Percentiles rank a stretch among this genome's conserved stretches.
These are phyloP conservation scores for Trichoderma reesei DNA, from an alignment of 495 filamentous ascomycete species.

Conservation along the genomic window DNA sequence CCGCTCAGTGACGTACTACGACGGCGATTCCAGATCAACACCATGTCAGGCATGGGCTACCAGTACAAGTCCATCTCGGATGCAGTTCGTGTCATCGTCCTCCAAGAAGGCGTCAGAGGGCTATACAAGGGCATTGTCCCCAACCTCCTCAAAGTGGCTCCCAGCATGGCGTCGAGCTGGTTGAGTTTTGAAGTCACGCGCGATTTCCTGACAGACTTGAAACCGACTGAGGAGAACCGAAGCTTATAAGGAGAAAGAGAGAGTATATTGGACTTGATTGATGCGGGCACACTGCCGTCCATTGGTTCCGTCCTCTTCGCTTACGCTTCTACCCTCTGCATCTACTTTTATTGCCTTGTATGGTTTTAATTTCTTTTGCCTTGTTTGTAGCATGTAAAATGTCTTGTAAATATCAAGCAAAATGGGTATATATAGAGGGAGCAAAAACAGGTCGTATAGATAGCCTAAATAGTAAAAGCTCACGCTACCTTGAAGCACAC, in stretches of 20 bases:
- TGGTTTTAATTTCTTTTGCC: neutral
- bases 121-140: slow-evolving; percentile 90
- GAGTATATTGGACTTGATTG: neutral
- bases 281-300: no score
- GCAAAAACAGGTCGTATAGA: neutral
- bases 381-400: neutral
- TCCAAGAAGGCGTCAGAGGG: slow-evolving; percentile 58
- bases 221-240: slow-evolving; percentile 7
- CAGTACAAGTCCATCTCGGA: slow-evolving; percentile 82
- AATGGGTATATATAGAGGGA: neutral
- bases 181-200: slow-evolving; percentile 89
- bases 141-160: slow-evolving; percentile 92
- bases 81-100: slow-evolving; percentile 69
- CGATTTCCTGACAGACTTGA: slow-evolving; percentile 65
- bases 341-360: neutral
- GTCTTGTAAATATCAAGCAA: neutral
- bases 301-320: no score
- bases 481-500: neutral
- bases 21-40: slow-evolving; percentile 94
- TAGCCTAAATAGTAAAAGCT: neutral
- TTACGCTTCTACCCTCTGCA: no score
- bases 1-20: slow-evolving; percentile 77
- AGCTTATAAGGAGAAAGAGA: neutral
- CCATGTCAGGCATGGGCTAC: slow-evolving; percentile 98
- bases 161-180: slow-evolving; percentile 98